Conservation (phyloP, 257 asterid genomes). For the Nicotiana otophora region DNA sequence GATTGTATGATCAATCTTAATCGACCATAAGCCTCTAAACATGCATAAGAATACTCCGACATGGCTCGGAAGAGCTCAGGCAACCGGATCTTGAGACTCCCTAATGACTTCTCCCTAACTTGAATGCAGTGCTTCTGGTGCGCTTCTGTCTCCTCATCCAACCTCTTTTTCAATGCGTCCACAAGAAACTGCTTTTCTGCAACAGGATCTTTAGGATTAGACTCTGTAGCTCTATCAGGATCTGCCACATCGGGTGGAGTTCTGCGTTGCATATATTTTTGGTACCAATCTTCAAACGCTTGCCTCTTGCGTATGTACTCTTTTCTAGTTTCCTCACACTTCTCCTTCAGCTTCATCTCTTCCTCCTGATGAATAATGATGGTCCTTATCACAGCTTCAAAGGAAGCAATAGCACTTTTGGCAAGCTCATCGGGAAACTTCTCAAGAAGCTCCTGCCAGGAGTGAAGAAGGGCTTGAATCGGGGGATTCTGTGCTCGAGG, state of each 20-base stretch:
- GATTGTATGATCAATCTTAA: slow-evolving; percentile 43
- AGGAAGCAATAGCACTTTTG: slow-evolving; percentile 69
- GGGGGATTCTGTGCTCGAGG: slow-evolving; percentile 55
- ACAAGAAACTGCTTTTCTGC: slow-evolving; percentile 62
- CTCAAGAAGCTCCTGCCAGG: slow-evolving; percentile 83
- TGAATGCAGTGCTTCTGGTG: slow-evolving; percentile 76
- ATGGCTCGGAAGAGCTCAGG: slow-evolving; percentile 90
- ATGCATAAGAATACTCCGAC: slow-evolving; percentile 57
- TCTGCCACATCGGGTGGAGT: slow-evolving; percentile 37
- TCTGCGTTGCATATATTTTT: slow-evolving; percentile 52
- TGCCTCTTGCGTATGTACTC: slow-evolving; percentile 72
- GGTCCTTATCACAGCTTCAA: slow-evolving; percentile 74
- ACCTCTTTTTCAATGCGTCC: slow-evolving; percentile 59
- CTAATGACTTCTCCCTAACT: slow-evolving; percentile 83
- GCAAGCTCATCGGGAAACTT: slow-evolving; percentile 92
- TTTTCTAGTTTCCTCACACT: slow-evolving; percentile 65
- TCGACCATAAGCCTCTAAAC: slow-evolving; percentile 52
- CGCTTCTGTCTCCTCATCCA: slow-evolving; percentile 76
- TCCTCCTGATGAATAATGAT: slow-evolving; percentile 72
- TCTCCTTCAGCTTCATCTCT: slow-evolving; percentile 89
- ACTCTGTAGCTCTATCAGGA: slow-evolving; percentile 28
- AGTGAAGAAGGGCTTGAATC: slow-evolving; percentile 65
- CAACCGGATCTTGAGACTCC: slow-evolving; percentile 63
- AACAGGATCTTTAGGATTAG: slow-evolving; percentile 49
- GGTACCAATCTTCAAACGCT: slow-evolving; percentile 82